Evolutionary conservation across 179 eudicot species (phyloP), one percentile per base, ranked within the genome.

Genomic region (Drosera spatulata): DNA sequence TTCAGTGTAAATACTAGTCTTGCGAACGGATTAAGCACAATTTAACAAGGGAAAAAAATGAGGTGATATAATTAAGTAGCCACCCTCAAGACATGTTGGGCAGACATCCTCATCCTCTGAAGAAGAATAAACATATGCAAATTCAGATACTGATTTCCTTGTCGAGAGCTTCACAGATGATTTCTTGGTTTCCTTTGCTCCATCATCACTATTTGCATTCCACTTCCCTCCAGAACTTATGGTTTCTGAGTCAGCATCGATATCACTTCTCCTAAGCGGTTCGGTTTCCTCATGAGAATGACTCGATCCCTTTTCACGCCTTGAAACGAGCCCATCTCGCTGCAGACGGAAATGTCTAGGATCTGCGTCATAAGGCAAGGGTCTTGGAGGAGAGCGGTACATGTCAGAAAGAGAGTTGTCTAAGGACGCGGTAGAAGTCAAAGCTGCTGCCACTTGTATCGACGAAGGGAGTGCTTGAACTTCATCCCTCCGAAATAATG

Each of bases 331-430:
- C 14, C 93, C 95, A 76, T 83, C 90, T 44, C 77, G 79, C 63
- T 79, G 95, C 71, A 76, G 62, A 50, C 76, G 82, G 15, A 77
- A 81, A 67, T 58, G 83, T 69, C 94, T 75, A 45, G 95, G 87
- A 77, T 87, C 94, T 6, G 79, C 87, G 77, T 91, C 95, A 66
- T 87, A 91, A 70, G 97, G 97, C 76, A 91, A 75, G 10, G 97
- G 97, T 64, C 90, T 79, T 14, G 97, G 95, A 70, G 97, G 95
- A 70, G 97, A 76, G 6, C 85, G 86, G 58, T 77, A 91, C 82
- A 79, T 83, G 50, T 83, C 83, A 60, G 85, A 77, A 41, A 87
- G 59, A 55, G 89, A 76, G 61, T 63, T 72, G 62, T 91, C 95
- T 46, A 70, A 64, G 55, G 91, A 79, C 57, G 84, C 58, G 13